Base-by-base conservation (phyloP, 1,284 basidiomycete species). In the Rhodotorula sp. region DNA sequence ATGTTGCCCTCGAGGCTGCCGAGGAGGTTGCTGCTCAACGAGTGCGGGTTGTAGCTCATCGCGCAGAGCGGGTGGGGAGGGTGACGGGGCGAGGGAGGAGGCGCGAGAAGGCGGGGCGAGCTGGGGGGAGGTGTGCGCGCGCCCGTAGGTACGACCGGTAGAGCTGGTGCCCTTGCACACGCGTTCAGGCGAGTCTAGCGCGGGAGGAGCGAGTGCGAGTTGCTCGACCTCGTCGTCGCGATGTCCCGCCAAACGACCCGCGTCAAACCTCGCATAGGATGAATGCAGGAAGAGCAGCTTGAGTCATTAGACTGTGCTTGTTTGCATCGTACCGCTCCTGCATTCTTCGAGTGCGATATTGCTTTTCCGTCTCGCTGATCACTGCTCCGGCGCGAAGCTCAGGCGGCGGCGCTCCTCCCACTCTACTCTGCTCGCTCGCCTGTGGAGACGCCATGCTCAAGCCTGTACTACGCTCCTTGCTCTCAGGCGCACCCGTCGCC, bases 41-140 rank as follows among this genome's bases (percentile, higher is more conserved):
- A 50, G n/a, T 61, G 60, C 29, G 69, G 69, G 67, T 76, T 76
- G 71, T 76, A 76, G 34, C 67, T 25, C 73, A 75, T 74, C 10
- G 55, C n/a, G 27, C 17, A 19, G 46, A 25, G 48, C 27, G 29
- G 29, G 27, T 17, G 27, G 32, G 27, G 5, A n/a, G 10, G 39
- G 53, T 54, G 46, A 44, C 44, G 44, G 44, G 44, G 44, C 44
- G 21, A 60, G 19, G 34, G 34, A 41, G 15, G 34, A 36, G 53
- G 29, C 12, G 29, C n/a, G n/a, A 4, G 51, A 53, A 29, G 15
- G 21, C 3, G 29, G 53, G 53, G 32, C 53, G 29, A 8, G 50
- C 12, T n/a, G 50, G 5, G 27, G 50, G 7, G 27, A 2, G 25
- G 27, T 9, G 50, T 10, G 50, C 25, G 50, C 19, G n/a, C 9